Evolutionary conservation across 1,139 yeast genomes (phyloP), one percentile per base, ranked within the genome.

Genomic region (Magnusiomyces tetraspermus): DNA sequence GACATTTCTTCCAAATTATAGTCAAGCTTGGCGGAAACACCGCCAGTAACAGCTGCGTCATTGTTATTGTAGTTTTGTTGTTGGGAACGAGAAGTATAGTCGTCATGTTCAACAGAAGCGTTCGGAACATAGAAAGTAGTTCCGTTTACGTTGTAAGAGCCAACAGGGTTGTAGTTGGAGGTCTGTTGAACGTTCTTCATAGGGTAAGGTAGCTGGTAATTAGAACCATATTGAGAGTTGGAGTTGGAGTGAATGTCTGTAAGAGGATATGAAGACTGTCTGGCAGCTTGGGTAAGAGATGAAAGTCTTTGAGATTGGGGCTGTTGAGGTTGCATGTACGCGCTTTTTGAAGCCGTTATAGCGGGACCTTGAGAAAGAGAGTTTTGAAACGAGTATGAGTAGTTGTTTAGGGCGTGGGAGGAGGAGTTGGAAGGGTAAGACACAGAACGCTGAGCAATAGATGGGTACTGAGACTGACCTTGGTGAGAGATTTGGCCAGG

Each of bases 1-100:
- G 94, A 76, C 96, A 89, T 89, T 56, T 77, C 73, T 51, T 77
- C 76, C 55, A 87, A 69, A 58, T 86, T 88, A 67, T 89, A 88
- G 65, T 89, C 96, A 63, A 87, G 74, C 31, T 80, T 83, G 10
- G 85, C 76, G 50, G 84, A 76, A 50, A 87, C 90, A 52, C 96
- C 95, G 47, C 96, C 94, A 54, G 77, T 66, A 60, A 61, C 59
- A 21, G 52, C 61, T 21, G 62, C 59, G 54, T 61, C 66, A 36
- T 40, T 58, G 61, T 33, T 57, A 57, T 42, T 57, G 63, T 42
- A 38, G 55, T 28, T 36, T 42, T 28, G 30, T 21, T 40, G 52
- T 41, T 48, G 53, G 22, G 51, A 44, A n/a, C 51, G 51, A 30
- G 55, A 28, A 37, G 48, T 47, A 48, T 47, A 50, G 33, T 53